Conservation (phyloP, 2,329 filamentous ascomycete genomes). For the Fusarium humuli region DNA sequence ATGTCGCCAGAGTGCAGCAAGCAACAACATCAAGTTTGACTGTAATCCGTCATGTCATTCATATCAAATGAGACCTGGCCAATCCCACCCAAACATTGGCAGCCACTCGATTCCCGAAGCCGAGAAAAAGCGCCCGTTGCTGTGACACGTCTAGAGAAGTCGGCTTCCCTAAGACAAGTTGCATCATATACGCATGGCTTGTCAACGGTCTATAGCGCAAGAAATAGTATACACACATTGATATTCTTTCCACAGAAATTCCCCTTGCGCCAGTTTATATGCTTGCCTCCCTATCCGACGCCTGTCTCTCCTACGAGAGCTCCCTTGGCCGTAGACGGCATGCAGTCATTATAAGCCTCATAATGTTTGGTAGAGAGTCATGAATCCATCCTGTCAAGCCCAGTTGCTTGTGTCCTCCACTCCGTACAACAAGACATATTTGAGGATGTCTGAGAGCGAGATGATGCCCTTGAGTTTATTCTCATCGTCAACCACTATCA, state of each 20-base stretch:
- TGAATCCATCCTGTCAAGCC: constrained; percentile 18
- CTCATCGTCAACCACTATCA: constrained; percentile 93
- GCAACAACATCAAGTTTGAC: constrained; percentile 22
- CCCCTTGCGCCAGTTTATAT: constrained; percentile 45
- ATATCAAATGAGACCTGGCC: constrained; percentile 31
- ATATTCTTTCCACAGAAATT: constrained; percentile 38
- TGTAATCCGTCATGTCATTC: constrained; percentile 16
- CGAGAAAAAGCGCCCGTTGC: constrained; percentile 23
- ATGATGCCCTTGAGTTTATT: constrained; percentile 88
- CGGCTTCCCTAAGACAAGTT: constrained; percentile 24
- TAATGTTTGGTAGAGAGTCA: constrained; percentile 1
- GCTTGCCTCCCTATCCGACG: constrained; percentile 30
- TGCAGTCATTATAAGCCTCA: constrained; percentile 43
- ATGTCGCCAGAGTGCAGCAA: constrained; percentile 37
- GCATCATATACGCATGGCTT: constrained; percentile 14
- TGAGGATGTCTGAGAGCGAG: constrained; percentile 94
- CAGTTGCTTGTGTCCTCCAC: constrained; percentile 64
- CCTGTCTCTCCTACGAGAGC: constrained; percentile 9
- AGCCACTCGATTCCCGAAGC: constrained; percentile 30
- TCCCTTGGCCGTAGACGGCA: constrained; percentile 30
- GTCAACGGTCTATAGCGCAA: constrained; percentile 38
- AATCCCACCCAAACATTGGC: constrained; percentile 12
- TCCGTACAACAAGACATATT: constrained; percentile 88
- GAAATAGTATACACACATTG: constrained; percentile 42
- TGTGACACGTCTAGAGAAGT: constrained; percentile 21